Evolutionary conservation across 352 stramenopile genomes (phyloP), one percentile per base, ranked within the genome.

Genomic region (Globisporangium sylvaticum): DNA sequence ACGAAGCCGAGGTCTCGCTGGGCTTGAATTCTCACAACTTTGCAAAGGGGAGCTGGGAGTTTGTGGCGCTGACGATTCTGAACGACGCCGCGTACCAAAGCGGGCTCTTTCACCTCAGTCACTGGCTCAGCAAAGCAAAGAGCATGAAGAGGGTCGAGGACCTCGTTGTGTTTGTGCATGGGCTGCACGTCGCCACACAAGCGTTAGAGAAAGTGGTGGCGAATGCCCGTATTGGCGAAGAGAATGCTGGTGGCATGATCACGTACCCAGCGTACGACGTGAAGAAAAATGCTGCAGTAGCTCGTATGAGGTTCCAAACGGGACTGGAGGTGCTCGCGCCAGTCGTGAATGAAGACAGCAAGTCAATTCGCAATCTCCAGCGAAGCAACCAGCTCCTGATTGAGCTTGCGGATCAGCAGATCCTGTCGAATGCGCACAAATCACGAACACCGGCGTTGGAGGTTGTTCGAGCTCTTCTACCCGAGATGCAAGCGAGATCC

Each of bases 1-100:
- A 56, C 24, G 4, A 56, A 31, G 50, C 4, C 14, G 50, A 31
- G 12, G 6, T 9, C 12, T 27, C 22, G 10, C n/a, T 29, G 12
- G 50, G 22, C 27, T 34, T 57, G 52, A 20, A 57, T 20, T 57
- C 10, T 53, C 56, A 29, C 15, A 42, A 24, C 24, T 79, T 75
- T 25, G 66, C 66, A 42, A 31, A 37, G 9, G 79, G 79, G 5
- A 87, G 78, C 42, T 90, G 81, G 81, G 78, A 87, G 48, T 87
- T 87, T 70, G 81, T 73, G 15, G 73, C 73, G 1, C 64, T 74
- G 18, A 80, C 74, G 5, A 87, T 90, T 62, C 62, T 62, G n/a
- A 76, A 84, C 48, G 81, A 88, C 46, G 76, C 69, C 6, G 67
- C 74, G n/a, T 89, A 89, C 58, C 81, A 89, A 66, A 52, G 60